Base-by-base conservation (phyloP, 441 rosid species). In the Gossypium laxum region DNA sequence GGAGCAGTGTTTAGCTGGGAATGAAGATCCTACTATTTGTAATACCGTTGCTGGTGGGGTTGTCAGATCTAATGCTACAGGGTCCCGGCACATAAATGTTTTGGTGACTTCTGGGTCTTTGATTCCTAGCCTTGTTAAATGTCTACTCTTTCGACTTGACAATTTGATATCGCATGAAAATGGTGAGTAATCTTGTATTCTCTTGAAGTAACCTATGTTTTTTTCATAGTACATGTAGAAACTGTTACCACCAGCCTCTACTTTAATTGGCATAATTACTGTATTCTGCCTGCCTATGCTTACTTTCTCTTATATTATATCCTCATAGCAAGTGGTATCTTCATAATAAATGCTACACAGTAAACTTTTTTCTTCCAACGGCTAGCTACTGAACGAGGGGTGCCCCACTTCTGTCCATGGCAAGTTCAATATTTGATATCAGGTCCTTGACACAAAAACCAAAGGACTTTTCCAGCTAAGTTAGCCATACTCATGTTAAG, bases 31-130 rank as follows among this genome's bases (percentile, higher is more conserved):
- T 21, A 34, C 70, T 6, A 34, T 69, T 63, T 6, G 67, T 54
- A 68, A 48, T 4, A 30, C 80, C 47, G 56, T 74, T 43, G 10
- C 50, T 67, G 77, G 74, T 65, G 74, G 64, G 26, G 63, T 45
- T 41, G 38, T 62, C 7, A 74, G 60, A 60, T 64, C 75, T 60
- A 41, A 68, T 3, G 78, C 75, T 63, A 32, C 78, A 50, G 76
- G 79, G 55, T 51, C 50, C 67, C 71, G 71, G 57, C 78, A 83
- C 76, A 67, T 92, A 73, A 89, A 92, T 82, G 75, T 92, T 76
- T 77, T 92, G 63, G 95, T 92, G 81, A 92, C 98, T 77, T 85
- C 92, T 0, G 96, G 98, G 51, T 87, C 93, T 8, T 85, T 90
- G 81, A 82, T 92, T 78, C 98, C 96, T 1, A 91, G 96, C 85